A percentile compares a stretch with the other conserved stretches of the same genome.
phyloP scores from a whole-genome alignment of 2,329 filamentous ascomycete genomes.

The Penicillium freii region DNA sequence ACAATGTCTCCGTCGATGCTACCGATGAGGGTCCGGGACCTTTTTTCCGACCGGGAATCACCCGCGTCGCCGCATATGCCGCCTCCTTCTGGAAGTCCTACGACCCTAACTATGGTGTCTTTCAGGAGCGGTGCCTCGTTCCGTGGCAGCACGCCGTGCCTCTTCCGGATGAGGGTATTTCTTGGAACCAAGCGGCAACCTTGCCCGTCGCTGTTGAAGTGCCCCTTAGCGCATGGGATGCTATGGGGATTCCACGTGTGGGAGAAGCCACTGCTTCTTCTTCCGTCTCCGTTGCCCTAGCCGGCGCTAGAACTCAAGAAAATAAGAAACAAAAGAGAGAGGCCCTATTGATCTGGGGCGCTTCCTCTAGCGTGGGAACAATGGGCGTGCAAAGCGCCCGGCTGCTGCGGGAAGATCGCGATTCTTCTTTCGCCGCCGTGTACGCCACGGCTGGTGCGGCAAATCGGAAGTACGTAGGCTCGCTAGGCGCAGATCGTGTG shows the following conservation, averaged over 20 bases:
- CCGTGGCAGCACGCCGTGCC: slow-evolving; percentile 43
- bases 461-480: slow-evolving; percentile 37
- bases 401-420: slow-evolving; percentile 35
- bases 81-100: slow-evolving; percentile 45
- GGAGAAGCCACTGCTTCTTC: slow-evolving; percentile 15
- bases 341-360: slow-evolving; percentile 47
- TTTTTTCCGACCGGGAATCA: slow-evolving; percentile 34
- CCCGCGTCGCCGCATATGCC: slow-evolving; percentile 43
- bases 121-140: slow-evolving; percentile 46
- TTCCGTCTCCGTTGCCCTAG: neutral
- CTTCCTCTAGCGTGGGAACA: slow-evolving; percentile 47
- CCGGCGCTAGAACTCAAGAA: neutral
- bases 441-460: slow-evolving; percentile 42
- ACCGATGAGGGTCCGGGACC: slow-evolving; percentile 10
- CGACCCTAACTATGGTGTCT: slow-evolving; percentile 49
- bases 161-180: slow-evolving; percentile 34
- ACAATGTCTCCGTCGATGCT: slow-evolving; percentile 33
- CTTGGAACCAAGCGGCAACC: slow-evolving; percentile 44
- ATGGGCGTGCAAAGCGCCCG: slow-evolving; percentile 46
- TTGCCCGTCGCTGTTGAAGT: slow-evolving; percentile 42
- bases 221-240: slow-evolving; percentile 42
- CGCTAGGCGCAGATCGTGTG: slow-evolving; percentile 35
- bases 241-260: slow-evolving; percentile 34
- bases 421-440: slow-evolving; percentile 39
- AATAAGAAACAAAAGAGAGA: slow-evolving; percentile 24